These are phyloP conservation scores for Neospermospora avenae DNA, from an alignment of 2,329 filamentous ascomycete genomes.

Conservation along the genomic window DNA sequence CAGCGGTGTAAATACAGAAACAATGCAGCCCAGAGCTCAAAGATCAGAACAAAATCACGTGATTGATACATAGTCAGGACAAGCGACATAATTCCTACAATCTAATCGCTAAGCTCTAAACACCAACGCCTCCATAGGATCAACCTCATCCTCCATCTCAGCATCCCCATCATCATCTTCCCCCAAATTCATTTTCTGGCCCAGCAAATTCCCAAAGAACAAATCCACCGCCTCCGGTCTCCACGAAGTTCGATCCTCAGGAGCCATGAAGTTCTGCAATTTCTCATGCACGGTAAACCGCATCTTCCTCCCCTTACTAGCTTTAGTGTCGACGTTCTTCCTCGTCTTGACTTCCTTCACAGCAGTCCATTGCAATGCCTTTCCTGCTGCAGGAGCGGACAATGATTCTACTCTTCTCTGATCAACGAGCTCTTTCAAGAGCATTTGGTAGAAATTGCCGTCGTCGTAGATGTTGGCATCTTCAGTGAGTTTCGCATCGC, in stretches of 20 bases:
- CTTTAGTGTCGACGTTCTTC: slow-evolving; percentile 85
- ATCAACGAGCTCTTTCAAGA: slow-evolving; percentile 90
- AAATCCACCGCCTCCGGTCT: slow-evolving; percentile 73
- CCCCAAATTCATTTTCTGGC: slow-evolving; percentile 63
- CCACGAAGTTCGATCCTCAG: slow-evolving; percentile 79
- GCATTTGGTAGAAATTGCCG: slow-evolving; percentile 87
- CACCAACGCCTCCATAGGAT: slow-evolving; percentile 7
- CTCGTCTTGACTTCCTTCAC: slow-evolving; percentile 75
- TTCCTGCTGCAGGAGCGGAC: slow-evolving; percentile 38
- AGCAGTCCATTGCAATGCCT: slow-evolving; percentile 56
- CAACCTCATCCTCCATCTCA: slow-evolving; percentile 29
- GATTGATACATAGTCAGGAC: background rate
- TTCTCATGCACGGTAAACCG: slow-evolving; percentile 95
- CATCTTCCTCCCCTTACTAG: slow-evolving; percentile 92
- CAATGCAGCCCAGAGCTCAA: too few relatives aligned
- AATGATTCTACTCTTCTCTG: slow-evolving; percentile 72
- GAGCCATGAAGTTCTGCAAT: slow-evolving; percentile 95
- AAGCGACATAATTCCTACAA: background rate
- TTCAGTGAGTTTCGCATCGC: slow-evolving; percentile 52
- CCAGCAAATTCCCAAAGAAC: slow-evolving; percentile 73
- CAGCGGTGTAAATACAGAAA: background rate
- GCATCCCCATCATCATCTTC: slow-evolving; percentile 55
- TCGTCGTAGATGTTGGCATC: slow-evolving; percentile 79
- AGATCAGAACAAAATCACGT: background rate
- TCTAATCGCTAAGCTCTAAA: background rate